Conservation (phyloP, 148 eudicot species). For the Fagopyrum esculentum region DNA sequence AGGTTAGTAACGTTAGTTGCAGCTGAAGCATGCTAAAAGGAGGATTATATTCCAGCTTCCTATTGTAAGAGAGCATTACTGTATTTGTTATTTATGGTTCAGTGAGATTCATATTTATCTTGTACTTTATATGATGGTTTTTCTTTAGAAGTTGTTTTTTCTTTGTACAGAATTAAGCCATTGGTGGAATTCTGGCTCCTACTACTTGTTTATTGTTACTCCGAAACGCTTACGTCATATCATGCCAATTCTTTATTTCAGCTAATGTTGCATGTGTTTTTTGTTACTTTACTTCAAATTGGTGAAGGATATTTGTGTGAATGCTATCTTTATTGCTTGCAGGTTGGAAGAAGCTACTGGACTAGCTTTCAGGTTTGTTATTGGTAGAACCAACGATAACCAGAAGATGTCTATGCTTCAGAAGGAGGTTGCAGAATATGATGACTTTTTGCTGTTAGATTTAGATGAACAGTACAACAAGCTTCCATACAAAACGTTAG, state of each 20-base stretch:
- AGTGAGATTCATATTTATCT: not conserved
- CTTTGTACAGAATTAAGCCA: not conserved
- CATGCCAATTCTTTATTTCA: not conserved
- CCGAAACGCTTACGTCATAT: not conserved
- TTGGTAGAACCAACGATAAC: constrained; percentile 66
- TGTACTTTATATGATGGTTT: not conserved
- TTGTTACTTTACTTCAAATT: not conserved
- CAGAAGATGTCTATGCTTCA: constrained; percentile 71
- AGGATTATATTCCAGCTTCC: not conserved
- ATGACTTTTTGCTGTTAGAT: constrained; percentile 84
- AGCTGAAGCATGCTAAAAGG: not conserved
- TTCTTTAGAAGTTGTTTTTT: not conserved
- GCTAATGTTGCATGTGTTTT: not conserved
- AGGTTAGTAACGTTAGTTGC: not conserved
- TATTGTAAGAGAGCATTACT: not conserved
- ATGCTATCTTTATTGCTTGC: constrained; percentile 16
- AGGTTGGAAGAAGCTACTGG: constrained; percentile 98
- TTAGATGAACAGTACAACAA: constrained; percentile 88
- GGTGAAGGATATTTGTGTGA: not conserved
- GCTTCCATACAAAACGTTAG: constrained; percentile 99
- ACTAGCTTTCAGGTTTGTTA: constrained; percentile 83
- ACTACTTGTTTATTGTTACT: not conserved
- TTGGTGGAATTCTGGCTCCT: not conserved
- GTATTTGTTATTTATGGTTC: not conserved
- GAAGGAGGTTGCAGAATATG: constrained; percentile 70